Percentiles rank a stretch among this genome's conserved stretches.
phyloP scores from a whole-genome alignment of 352 stramenopile species.

The Phytophthora brassicae region DNA sequence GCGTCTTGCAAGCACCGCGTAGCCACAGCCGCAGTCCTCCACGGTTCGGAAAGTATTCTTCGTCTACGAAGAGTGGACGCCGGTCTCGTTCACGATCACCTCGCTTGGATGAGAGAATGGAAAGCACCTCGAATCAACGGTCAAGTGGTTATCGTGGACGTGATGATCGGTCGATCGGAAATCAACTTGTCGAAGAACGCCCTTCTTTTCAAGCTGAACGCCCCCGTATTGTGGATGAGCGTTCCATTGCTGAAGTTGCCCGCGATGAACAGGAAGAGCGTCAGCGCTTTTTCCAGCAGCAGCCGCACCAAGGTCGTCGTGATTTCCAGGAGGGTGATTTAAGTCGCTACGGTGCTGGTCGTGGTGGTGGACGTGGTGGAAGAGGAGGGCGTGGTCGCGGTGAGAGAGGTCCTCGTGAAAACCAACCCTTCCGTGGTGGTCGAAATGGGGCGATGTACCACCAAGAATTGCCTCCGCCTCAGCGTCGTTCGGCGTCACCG shows the following conservation, averaged over 20 bases:
- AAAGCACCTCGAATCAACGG: slow-evolving; percentile 16
- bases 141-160: slow-evolving; percentile 28
- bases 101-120: slow-evolving; percentile 26
- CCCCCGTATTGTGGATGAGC: slow-evolving; percentile 39
- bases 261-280: slow-evolving; percentile 49
- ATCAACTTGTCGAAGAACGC: slow-evolving; percentile 22
- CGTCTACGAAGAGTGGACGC: slow-evolving; percentile 13
- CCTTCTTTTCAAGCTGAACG: slow-evolving; percentile 23
- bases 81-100: slow-evolving; percentile 30
- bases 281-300: slow-evolving; percentile 41
- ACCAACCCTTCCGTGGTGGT: slow-evolving; percentile 11
- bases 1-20: slow-evolving; percentile 19
- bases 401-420: slow-evolving; percentile 9
- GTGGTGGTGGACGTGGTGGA: slow-evolving; percentile 27
- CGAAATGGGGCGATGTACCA: slow-evolving; percentile 18
- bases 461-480: slow-evolving; percentile 9
- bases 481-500: slow-evolving; percentile 23
- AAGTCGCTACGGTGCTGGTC: slow-evolving; percentile 35
- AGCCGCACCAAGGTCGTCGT: slow-evolving; percentile 40
- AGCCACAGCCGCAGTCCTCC: slow-evolving; percentile 35
- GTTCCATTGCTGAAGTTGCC: slow-evolving; percentile 55
- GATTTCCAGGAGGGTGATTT: slow-evolving; percentile 33
- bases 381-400: slow-evolving; percentile 23
- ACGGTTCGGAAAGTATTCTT: slow-evolving; percentile 31
- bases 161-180: slow-evolving; percentile 27